phyloP scores from a whole-genome alignment of 176 grass and related monocot genomes.

The Pontederia paniculata region DNA sequence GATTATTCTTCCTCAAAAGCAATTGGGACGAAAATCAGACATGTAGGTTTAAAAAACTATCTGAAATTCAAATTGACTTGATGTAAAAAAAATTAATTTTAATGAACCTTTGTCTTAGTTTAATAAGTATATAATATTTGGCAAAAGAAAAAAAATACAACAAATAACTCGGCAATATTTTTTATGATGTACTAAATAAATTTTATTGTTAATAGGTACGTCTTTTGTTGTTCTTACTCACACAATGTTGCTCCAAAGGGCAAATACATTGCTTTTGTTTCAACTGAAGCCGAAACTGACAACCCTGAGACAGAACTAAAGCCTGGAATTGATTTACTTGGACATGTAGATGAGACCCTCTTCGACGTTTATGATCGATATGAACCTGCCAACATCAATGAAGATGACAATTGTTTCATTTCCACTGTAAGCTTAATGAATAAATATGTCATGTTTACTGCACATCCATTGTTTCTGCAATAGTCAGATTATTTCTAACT shows the following conservation, averaged over 20 bases:
- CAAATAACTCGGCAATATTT: not conserved
- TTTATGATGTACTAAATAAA: not conserved
- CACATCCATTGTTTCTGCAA: not conserved
- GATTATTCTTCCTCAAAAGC: conserved; percentile 93
- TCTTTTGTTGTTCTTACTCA: conserved; percentile 80
- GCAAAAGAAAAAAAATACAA: too few species aligned
- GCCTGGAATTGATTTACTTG: conserved; percentile 77
- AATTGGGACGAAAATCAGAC: conserved; percentile 80
- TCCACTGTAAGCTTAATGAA: conserved; percentile 42
- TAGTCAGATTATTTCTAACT: not conserved
- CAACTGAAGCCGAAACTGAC: conserved; percentile 80
- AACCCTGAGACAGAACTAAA: conserved; percentile 84
- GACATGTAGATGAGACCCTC: conserved; percentile 74
- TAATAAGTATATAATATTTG: too few species aligned
- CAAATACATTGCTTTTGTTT: conserved; percentile 95
- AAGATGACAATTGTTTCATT: conserved; percentile 63
- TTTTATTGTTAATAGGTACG: conserved; percentile 39
- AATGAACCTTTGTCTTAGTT: too few species aligned
- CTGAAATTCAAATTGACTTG: not conserved
- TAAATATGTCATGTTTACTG: not conserved
- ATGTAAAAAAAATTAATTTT: too few species aligned
- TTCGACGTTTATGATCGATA: conserved; percentile 92
- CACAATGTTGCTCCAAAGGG: conserved; percentile 91
- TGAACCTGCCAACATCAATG: conserved; percentile 44
- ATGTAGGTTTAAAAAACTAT: conserved; percentile 34